Percentiles rank a stretch among this genome's conserved stretches.
phyloP scores from a whole-genome alignment of 371 early-diverging fungal species.

The Mucor saturninus region DNA sequence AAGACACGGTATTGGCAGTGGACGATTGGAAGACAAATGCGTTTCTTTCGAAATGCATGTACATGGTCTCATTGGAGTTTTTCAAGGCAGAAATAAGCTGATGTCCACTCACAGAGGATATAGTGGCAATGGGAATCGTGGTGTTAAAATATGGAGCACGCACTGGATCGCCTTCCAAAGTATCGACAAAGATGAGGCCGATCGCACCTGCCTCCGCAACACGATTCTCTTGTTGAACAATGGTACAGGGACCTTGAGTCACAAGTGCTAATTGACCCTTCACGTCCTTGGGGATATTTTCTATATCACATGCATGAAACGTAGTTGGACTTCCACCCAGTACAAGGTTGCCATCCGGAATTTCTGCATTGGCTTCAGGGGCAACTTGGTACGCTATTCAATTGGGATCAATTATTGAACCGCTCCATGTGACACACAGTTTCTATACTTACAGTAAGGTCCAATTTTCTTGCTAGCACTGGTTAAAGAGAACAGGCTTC shows the following conservation, averaged over 20 bases:
- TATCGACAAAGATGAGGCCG: conserved; percentile 57
- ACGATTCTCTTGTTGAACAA: conserved; percentile 54
- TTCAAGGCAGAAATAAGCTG: conserved; percentile 13
- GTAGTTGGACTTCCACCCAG: conserved; percentile 3
- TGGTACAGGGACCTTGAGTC: conserved; percentile 61
- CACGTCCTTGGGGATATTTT: conserved; percentile 18
- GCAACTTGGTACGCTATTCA: conserved; percentile 12
- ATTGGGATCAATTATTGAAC: too few relatives aligned
- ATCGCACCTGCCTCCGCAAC: conserved; percentile 49
- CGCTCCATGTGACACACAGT: neutral
- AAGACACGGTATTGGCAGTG: conserved; percentile 36
- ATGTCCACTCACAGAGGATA: conserved; percentile 8
- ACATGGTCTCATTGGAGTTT: neutral
- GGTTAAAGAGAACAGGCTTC: conserved; percentile 22
- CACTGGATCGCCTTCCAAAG: conserved; percentile 19
- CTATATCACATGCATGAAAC: conserved; percentile 23
- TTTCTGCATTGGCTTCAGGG: conserved; percentile 9
- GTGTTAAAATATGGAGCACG: conserved; percentile 13
- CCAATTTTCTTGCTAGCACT: conserved; percentile 9
- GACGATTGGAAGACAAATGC: conserved; percentile 13
- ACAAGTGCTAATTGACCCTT: conserved; percentile 52
- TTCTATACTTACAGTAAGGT: conserved; percentile 13
- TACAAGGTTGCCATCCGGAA: conserved; percentile 15
- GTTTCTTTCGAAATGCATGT: conserved; percentile 14
- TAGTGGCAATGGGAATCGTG: conserved; percentile 17